These are phyloP conservation scores for Xylaria venustula DNA, from an alignment of 495 filamentous ascomycete genomes.

Conservation along the genomic window DNA sequence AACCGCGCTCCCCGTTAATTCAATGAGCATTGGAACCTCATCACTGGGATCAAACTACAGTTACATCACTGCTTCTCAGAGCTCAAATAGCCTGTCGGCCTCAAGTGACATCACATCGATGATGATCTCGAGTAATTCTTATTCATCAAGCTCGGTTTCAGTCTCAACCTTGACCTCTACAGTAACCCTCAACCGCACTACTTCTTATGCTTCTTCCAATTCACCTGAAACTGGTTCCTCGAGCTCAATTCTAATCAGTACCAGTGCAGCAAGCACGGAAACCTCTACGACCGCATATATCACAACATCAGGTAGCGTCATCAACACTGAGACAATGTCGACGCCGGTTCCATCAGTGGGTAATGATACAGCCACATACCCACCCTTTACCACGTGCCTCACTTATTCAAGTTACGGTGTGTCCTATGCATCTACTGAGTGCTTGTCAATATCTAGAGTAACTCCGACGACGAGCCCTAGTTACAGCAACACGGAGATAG, in stretches of 20 bases:
- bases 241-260: conserved; percentile 6
- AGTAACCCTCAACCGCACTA: conserved; percentile 10
- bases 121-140: not conserved
- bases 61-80: not conserved
- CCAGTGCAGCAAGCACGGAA: not conserved
- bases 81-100: not conserved
- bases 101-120: not conserved
- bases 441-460: conserved; percentile 12
- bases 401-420: conserved; percentile 17
- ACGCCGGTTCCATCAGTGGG: not conserved
- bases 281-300: not conserved
- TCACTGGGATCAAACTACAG: not conserved
- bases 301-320: conserved; percentile 1
- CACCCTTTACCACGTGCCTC: conserved; percentile 19
- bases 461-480: not conserved
- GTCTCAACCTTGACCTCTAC: conserved; percentile 11
- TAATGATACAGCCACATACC: conserved; percentile 1
- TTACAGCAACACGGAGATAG: not conserved
- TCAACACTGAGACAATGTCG: not conserved
- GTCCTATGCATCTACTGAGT: conserved; percentile 19
- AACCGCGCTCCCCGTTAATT: not conserved
- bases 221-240: conserved; percentile 21
- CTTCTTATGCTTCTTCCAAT: conserved; percentile 15
- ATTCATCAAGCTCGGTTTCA: not conserved
- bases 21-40: not conserved